A percentile compares a stretch with the other conserved stretches of the same genome.
Evolutionary conservation across 257 asterid species (phyloP).

Genomic region (Nemophila menziesii): DNA sequence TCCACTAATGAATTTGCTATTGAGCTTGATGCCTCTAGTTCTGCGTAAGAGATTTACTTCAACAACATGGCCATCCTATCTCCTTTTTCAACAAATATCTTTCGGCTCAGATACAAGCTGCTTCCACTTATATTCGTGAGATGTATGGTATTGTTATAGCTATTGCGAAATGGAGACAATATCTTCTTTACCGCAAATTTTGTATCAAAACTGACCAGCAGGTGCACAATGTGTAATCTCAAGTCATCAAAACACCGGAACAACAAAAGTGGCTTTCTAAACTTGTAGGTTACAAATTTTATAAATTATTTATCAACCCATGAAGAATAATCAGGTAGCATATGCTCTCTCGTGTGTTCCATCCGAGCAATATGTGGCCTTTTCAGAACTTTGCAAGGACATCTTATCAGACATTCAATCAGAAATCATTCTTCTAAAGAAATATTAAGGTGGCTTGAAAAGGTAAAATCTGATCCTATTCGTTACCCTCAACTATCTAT

Average conservation of each 20-base stretch:
- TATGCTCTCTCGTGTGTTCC: not conserved
- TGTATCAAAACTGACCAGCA: not conserved
- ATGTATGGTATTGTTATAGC: not conserved
- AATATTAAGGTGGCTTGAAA: no score
- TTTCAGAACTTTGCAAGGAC: not conserved
- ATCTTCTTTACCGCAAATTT: not conserved
- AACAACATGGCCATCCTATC: not conserved
- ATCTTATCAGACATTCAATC: not conserved
- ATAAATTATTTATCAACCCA: not conserved
- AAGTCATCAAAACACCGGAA: not conserved
- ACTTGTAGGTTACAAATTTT: not conserved
- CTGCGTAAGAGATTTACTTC: not conserved
- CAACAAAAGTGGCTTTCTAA: not conserved
- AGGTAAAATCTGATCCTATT: no score
- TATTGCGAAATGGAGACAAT: not conserved
- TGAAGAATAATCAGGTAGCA: not conserved
- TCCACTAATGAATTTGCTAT: not conserved
- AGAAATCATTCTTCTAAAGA: no score
- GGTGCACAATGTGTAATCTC: not conserved
- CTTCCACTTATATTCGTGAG: not conserved
- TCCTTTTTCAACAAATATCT: not conserved
- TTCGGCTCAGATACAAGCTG: not conserved
- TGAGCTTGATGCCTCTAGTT: not conserved
- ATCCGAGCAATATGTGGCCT: not conserved
- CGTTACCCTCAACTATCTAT: no score